A percentile compares a stretch with the other conserved stretches of the same genome.
phyloP scores from a whole-genome alignment of 176 grass and related monocot species.

The Musa troglodytarum region DNA sequence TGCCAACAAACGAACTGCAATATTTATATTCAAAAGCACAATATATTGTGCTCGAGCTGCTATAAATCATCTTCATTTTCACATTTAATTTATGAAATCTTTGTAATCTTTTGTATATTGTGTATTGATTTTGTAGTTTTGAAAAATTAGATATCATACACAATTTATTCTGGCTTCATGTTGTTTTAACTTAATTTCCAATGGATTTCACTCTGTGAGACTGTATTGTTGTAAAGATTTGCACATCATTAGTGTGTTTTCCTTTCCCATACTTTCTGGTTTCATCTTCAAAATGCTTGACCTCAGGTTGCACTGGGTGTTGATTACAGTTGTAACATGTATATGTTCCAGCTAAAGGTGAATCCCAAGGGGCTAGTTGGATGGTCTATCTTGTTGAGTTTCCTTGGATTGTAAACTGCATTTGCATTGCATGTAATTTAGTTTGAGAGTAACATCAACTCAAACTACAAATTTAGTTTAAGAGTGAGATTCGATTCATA shows the following conservation, averaged over 20 bases:
- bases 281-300: background rate
- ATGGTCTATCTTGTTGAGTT: slow-evolving; percentile 26
- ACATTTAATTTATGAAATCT: background rate
- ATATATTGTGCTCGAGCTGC: background rate
- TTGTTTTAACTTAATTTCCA: too few relatives aligned
- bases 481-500: too few relatives aligned
- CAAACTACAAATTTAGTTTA: too few relatives aligned
- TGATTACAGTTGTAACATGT: slow-evolving; percentile 98
- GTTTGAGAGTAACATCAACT: too few relatives aligned
- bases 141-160: too few relatives aligned
- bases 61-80: background rate
- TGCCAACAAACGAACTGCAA: too few relatives aligned
- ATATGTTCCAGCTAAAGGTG: slow-evolving; percentile 84
- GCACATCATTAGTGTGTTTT: background rate
- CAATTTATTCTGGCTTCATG: too few relatives aligned
- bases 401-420: background rate
- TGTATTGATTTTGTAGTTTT: too few relatives aligned
- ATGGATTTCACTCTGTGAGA: too few relatives aligned
- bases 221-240: background rate
- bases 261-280: background rate
- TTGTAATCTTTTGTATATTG: too few relatives aligned
- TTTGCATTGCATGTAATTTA: too few relatives aligned
- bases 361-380: slow-evolving; percentile 93
- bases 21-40: too few relatives aligned
- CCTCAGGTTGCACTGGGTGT: slow-evolving; percentile 84